phyloP scores from a whole-genome alignment of 495 filamentous ascomycete species.

The Aspergillus carlsbadensis region DNA sequence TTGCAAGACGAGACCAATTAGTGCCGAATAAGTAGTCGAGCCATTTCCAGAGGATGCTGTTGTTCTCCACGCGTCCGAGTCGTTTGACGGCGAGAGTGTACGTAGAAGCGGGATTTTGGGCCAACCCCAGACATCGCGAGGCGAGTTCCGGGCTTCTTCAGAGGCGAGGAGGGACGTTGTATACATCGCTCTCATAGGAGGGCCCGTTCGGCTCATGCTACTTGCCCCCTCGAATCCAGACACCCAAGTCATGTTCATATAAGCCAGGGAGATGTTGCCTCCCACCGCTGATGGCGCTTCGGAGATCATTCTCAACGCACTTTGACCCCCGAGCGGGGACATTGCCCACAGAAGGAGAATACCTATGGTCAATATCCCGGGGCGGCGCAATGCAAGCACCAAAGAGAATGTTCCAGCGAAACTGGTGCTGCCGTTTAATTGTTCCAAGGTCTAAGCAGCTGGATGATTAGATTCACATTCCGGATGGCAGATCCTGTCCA shows the following conservation, averaged over 20 bases:
- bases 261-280: not conserved
- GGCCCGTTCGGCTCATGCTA: not conserved
- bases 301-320: not conserved
- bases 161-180: not conserved
- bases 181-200: not conserved
- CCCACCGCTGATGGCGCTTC: not conserved
- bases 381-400: not conserved
- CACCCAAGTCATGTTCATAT: not conserved
- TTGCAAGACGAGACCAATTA: not conserved
- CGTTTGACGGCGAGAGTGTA: not conserved
- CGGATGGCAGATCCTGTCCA: not conserved
- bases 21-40: not conserved
- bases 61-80: not conserved
- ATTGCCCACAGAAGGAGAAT: not conserved
- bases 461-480: not conserved
- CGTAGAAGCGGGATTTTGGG: not conserved
- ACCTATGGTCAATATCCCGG: not conserved
- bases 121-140: not conserved
- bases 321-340: not conserved
- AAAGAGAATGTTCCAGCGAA: not conserved
- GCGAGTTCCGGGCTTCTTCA: not conserved
- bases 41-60: not conserved
- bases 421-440: conserved; percentile 1
- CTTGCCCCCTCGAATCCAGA: not conserved
- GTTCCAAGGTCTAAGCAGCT: not conserved